phyloP scores from a whole-genome alignment of 176 grass and related monocot species.

The Avena sativa region DNA sequence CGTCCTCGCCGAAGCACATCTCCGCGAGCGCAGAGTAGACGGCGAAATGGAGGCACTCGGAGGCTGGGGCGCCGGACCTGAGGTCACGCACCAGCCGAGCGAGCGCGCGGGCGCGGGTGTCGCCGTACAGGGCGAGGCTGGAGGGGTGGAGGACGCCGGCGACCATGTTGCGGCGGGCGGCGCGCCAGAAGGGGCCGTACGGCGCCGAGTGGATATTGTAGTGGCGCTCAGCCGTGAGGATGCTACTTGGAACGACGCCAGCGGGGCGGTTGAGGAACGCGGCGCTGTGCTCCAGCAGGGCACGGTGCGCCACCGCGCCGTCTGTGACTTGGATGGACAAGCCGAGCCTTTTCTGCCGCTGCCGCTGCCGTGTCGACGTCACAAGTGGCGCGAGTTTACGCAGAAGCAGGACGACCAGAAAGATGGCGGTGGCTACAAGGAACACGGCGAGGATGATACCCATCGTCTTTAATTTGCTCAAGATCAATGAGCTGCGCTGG shows the following conservation, averaged over 20 bases:
- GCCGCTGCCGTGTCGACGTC: too few relatives aligned
- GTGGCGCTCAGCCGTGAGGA: neutral
- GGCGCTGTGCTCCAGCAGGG: neutral
- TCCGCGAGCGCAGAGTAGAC: neutral
- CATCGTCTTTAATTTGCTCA: too few relatives aligned
- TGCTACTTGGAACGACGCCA: neutral
- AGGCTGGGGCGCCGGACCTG: neutral
- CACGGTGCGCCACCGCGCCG: too few relatives aligned
- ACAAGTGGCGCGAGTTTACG: too few relatives aligned
- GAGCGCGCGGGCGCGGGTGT: neutral
- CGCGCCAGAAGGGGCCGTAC: neutral
- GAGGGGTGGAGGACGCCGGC: neutral
- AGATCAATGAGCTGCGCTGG: too few relatives aligned
- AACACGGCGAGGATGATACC: too few relatives aligned
- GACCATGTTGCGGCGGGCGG: neutral
- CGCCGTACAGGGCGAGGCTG: neutral
- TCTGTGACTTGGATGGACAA: neutral
- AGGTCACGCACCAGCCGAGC: neutral
- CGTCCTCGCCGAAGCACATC: conserved; percentile 28
- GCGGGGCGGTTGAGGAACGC: too few relatives aligned
- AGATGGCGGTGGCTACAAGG: too few relatives aligned
- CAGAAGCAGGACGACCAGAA: too few relatives aligned
- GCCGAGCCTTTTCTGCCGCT: neutral
- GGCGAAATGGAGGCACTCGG: conserved; percentile 6
- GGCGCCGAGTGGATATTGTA: neutral